Evolutionary conservation across 805 yeast species (phyloP), one percentile per base, ranked within the genome.

Genomic region (Yarrowia sp.): DNA sequence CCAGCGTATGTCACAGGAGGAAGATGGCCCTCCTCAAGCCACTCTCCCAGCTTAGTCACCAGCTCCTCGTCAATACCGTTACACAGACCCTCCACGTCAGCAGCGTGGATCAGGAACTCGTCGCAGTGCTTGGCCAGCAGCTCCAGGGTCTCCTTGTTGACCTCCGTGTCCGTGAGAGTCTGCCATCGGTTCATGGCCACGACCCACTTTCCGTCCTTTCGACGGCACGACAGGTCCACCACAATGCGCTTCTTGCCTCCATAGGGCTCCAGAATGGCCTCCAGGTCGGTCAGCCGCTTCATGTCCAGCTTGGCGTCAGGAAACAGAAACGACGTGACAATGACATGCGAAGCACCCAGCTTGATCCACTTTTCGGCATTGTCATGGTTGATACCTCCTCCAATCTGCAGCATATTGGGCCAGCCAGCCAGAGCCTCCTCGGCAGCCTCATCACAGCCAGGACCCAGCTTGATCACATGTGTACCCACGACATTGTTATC

Each of bases 141-240:
- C 4, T 70, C 73, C 66, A 95, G 82, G 28, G 88, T 82, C 26
- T 81, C 82, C 58, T 75, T 73, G 56, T 79, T 79, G 63, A 95
- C 78, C 64, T 77, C 81, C 49, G 86, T 81, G 41, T 81, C 81
- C 0, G 99, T 95, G 30, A 92, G 76, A 0, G 92, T 89, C 74
- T 92, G 98, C 99, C 99, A 95, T 75, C 92, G 89, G 76, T 95
- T 92, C 85, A 92, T 95, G 1, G 98, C 97, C n/a, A 95, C 99
- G 36, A 88, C 82, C 99, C 99, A 95, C 49, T 79, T 74, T 62
- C 71, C 67, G n/a, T 77, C 70, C n/a, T 70, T 72, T 17, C 78
- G 75, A 66, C 96, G 82, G 74, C 98, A 93, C 73, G 97, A 90
- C 71, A 95, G 80, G 74, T 95, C 99, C 46, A 95, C 87, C 9